Evolutionary conservation across 768 basidiomycete genomes (phyloP), one percentile per base, ranked within the genome.

Genomic region (Mycena olivaceomarginata): DNA sequence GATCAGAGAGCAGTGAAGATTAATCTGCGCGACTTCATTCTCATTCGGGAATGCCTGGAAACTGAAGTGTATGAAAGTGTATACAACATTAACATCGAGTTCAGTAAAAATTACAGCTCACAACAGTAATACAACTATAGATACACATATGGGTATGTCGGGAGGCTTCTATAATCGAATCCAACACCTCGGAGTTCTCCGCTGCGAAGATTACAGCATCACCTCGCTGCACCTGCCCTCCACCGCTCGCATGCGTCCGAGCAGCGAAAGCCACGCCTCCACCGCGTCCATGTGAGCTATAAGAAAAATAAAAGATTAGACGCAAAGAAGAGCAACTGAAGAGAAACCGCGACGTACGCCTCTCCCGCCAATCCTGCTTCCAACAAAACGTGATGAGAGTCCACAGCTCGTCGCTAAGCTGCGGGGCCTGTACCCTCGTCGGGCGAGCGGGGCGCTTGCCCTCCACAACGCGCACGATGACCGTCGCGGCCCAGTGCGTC

Each of bases 401-500:
- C 75, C 78, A 79, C 25, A 76, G 13, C 46, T 31, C 64, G 41
- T 79, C 78, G 5, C 56, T 64, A 37, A 76, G 56, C 53, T 66
- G 68, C 31, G 39, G 73, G 69, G 31, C 70, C 59, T 20, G 70
- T 57, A 8, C n/a, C 57, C 2, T 0, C 1, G 1, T 71, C 20
- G 77, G 79, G 2, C 77, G 72, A 1, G 60, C 20, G 0, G 75
- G 78, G 10, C 77, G 67, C 6, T 37, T 37, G 53, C 76, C 73
- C 2, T 12, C 11, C 57, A 73, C 77, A 64, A 79, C 67, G 57
- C 41, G 70, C 1, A 77, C 20, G 40, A 78, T 48, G 13, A 77
- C 72, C 15, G 40, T 20, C 18, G 77, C 57, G 40, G 79, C 40
- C 57, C 71, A 76, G 4, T n/a, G n/a, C 48, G 57, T 56, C 18